These are phyloP conservation scores for Trichoderma koningii DNA, from an alignment of 2,329 filamentous ascomycete species.

Conservation along the genomic window DNA sequence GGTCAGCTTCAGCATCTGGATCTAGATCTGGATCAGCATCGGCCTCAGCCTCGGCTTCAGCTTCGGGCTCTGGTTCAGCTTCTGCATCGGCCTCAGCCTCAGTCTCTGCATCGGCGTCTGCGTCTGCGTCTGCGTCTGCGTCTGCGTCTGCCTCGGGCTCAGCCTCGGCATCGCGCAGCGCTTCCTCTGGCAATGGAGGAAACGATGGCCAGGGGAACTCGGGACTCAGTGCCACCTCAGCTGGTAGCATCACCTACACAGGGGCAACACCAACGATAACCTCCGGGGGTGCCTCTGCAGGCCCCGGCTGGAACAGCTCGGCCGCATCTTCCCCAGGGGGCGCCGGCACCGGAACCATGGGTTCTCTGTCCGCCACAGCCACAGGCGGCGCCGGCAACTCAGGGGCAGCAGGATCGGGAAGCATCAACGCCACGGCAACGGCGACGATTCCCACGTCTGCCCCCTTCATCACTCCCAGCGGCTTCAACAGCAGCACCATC, in stretches of 20 bases:
- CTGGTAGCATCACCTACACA: background rate
- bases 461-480: slow-evolving; percentile 24
- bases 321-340: background rate
- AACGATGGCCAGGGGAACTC: background rate
- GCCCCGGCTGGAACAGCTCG: slow-evolving; percentile 22
- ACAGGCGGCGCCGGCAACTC: background rate
- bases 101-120: background rate
- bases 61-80: too few species aligned
- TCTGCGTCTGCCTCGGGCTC: too few species aligned
- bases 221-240: background rate
- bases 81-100: too few species aligned
- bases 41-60: too few species aligned
- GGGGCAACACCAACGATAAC: slow-evolving; percentile 5
- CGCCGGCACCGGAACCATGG: background rate
- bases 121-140: too few species aligned
- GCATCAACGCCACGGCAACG: slow-evolving; percentile 8
- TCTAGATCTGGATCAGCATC: too few species aligned
- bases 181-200: background rate
- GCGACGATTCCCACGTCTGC: slow-evolving; percentile 2
- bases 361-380: background rate
- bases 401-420: background rate
- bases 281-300: slow-evolving; percentile 1
- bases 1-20: background rate
- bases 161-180: background rate
- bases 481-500: slow-evolving; percentile 23